These are phyloP conservation scores for Botrytis elliptica DNA, from an alignment of 2,329 filamentous ascomycete genomes.

Conservation along the genomic window DNA sequence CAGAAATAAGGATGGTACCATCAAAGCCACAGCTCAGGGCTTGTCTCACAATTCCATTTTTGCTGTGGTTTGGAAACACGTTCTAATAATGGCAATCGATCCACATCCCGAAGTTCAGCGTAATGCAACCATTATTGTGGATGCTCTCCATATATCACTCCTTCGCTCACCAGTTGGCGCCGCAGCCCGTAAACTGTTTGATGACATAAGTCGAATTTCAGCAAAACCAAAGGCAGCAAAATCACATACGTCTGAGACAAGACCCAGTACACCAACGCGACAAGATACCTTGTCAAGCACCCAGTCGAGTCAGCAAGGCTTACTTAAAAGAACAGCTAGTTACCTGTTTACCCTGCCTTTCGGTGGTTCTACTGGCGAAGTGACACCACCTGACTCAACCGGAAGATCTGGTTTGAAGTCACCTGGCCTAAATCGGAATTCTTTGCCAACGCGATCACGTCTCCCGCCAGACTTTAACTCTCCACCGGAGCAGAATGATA, in stretches of 20 bases:
- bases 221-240: constrained; percentile 46
- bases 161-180: constrained; percentile 73
- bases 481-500: constrained; percentile 74
- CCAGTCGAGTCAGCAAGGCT: constrained; percentile 54
- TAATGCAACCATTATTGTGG: constrained; percentile 80
- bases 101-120: constrained; percentile 90
- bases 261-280: constrained; percentile 37
- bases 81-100: constrained; percentile 86
- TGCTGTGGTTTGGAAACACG: constrained; percentile 90
- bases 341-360: constrained; percentile 58
- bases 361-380: constrained; percentile 39
- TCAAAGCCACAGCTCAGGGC: constrained; percentile 56
- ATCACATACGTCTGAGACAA: constrained; percentile 30
- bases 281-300: constrained; percentile 38
- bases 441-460: constrained; percentile 42
- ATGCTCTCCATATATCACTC: constrained; percentile 77
- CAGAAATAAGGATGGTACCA: constrained; percentile 56
- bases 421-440: constrained; percentile 31
- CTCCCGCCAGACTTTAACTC: constrained; percentile 56
- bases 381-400: constrained; percentile 30
- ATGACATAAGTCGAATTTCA: constrained; percentile 63
- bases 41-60: constrained; percentile 87
- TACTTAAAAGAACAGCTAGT: constrained; percentile 63
- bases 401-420: constrained; percentile 32
- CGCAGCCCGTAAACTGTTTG: constrained; percentile 69